Percentiles rank a stretch among this genome's conserved stretches.
phyloP scores from a whole-genome alignment of 2,329 filamentous ascomycete genomes.

The Colletotrichum musicola region DNA sequence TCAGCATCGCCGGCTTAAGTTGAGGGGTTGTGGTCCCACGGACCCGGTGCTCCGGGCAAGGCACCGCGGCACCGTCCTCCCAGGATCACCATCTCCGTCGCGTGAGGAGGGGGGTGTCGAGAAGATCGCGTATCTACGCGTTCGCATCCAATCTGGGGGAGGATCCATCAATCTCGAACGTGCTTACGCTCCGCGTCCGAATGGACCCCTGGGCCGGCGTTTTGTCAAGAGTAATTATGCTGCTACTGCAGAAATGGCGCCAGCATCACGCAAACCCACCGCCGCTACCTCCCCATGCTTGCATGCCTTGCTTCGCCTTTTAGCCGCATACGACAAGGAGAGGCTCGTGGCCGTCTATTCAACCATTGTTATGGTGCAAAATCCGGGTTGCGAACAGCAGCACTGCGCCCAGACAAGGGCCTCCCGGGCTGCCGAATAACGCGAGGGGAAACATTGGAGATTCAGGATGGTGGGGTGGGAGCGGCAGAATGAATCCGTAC shows the following conservation, averaged over 20 bases:
- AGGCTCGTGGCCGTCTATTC: background rate
- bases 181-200: conserved; percentile 14
- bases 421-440: conserved; percentile 12
- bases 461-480: conserved; percentile 10
- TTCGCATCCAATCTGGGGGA: conserved; percentile 22
- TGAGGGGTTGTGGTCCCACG: conserved; percentile 23
- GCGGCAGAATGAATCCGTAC: conserved; percentile 1
- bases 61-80: background rate
- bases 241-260: background rate
- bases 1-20: conserved; percentile 15
- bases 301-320: conserved; percentile 21
- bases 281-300: conserved; percentile 3
- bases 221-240: conserved; percentile 9
- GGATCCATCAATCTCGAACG: conserved; percentile 17
- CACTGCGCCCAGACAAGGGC: background rate
- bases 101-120: conserved; percentile 19
- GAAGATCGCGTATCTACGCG: conserved; percentile 36
- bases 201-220: background rate
- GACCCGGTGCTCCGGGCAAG: conserved; percentile 32
- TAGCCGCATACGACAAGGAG: conserved; percentile 23
- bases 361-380: background rate
- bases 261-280: conserved; percentile 20
- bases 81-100: conserved; percentile 30
- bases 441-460: conserved; percentile 1
- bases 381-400: conserved; percentile 1